Base-by-base conservation (phyloP, 768 basidiomycete species). In the Lactarius quietus region DNA sequence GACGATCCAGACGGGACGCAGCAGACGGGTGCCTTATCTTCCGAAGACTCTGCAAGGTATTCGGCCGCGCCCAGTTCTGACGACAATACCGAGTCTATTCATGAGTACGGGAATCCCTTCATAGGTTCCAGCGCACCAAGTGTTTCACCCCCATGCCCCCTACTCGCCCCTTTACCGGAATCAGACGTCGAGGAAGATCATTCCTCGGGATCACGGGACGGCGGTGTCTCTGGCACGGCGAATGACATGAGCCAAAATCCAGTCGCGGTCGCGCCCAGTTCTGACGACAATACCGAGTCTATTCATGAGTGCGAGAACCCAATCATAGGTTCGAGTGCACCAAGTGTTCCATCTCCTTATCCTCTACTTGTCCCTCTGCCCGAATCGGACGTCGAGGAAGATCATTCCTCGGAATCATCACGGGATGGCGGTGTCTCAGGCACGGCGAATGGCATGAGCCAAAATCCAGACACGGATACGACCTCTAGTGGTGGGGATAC, bases 381-480 rank as follows among this genome's bases (percentile, higher is more conserved):
- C 20, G 59, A 64, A 12, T 64, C 63, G 7, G 63, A 64, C 35
- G 51, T 28, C 3, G 63, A 64, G 26, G 64, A 64, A 18, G 52
- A 59, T n/a, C 39, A 20, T 9, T 14, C 20, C 7, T 45, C 58
- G 14, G 57, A 57, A 20, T 23, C 29, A 1, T n/a, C n/a, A n/a
- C 53, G 12, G 10, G 10, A 18, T 9, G 31, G 36, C 1, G 36
- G 18, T 14, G 9, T 12, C 8, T n/a, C 23, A 33, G 29, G 33
- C 18, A 48, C 53, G 2, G 14, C 45, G 20, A 9, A 18, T n/a
- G 26, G n/a, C 28, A 18, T 3, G 10, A 28, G 8, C 23, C 52
- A 64, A 23, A 41, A 36, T 8, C 15, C 41, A 6, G 58, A 10
- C 52, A 23, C 33, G 48, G 28, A 28, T 55, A 56, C n/a, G 9